These are phyloP conservation scores for Termitomyces sp. DNA, from an alignment of 768 basidiomycete species.

Conservation along the genomic window DNA sequence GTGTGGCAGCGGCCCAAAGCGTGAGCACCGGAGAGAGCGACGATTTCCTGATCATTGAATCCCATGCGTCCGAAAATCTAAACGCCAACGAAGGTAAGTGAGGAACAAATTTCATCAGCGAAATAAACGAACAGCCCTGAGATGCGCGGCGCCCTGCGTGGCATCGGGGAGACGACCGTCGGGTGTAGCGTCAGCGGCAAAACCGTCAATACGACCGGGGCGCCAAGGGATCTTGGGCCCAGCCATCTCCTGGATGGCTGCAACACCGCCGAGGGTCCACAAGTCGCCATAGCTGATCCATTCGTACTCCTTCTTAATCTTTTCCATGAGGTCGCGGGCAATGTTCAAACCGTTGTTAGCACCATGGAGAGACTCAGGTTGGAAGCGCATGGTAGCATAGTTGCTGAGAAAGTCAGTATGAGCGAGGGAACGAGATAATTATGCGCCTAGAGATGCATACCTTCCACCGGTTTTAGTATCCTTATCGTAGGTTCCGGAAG, in stretches of 20 bases:
- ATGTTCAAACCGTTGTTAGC: conserved; percentile 82
- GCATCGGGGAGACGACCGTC: conserved; percentile 92
- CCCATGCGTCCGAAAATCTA: conserved; percentile 92
- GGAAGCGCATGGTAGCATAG: conserved; percentile 98
- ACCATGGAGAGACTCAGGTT: conserved; percentile 77
- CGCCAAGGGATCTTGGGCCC: conserved; percentile 94
- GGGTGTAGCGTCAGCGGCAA: conserved; percentile 67
- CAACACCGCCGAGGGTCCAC: conserved; percentile 94
- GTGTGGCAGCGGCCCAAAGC: conserved; percentile 94
- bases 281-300: conserved; percentile 97
- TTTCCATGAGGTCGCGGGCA: conserved; percentile 80
- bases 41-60: conserved; percentile 97
- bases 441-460: too few relatives aligned
- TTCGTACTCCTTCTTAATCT: conserved; percentile 79
- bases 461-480: conserved; percentile 73
- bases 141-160: conserved; percentile 74
- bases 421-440: conserved; percentile 7
- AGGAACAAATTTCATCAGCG: not conserved
- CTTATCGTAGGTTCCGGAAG: conserved; percentile 92
- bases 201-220: conserved; percentile 87
- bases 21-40: conserved; percentile 90
- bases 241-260: conserved; percentile 88
- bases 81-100: not conserved
- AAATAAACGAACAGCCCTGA: conserved; percentile 56
- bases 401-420: conserved; percentile 48